Base-by-base conservation (phyloP, 192 early-diverging fungal genomes). In the Umbelopsis vinacea region DNA sequence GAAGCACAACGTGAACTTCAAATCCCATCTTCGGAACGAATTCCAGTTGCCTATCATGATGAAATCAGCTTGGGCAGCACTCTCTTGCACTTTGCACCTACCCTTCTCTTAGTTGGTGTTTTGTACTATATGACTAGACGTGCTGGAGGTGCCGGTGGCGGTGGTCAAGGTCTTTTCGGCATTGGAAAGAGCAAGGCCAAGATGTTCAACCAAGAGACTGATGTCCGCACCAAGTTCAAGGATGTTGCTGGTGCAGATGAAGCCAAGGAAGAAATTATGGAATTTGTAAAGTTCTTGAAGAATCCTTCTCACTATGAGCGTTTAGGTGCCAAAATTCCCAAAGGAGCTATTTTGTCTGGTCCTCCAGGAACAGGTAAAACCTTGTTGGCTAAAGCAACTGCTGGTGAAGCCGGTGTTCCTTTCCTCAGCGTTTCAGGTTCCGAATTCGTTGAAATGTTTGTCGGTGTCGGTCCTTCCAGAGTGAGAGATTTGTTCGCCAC, bases 391-490 rank as follows among this genome's bases (percentile, higher is more conserved):
- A 98, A 98, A 83, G 97, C 97, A 9, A 98, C 97, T 29, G 97
- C 97, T 10, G 97, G 97, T 52, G 97, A 98, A 84, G 97, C 97
- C 11, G 96, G 93, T 29, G 95, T 96, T 11, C 95, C 97, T 11
- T 98, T 98, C 83, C 77, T 98, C 38, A 92, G 90, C 69, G 97
- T 98, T 35, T 97, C 95, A 2, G 97, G 97, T n/a, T 97, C 96
- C 4, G 97, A 98, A 82, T 98, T 98, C 78, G 92, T 97, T 22
- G 97, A 98, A 83, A 98, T 98, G 97, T 98, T 98, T 93, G 97
- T 98, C 37, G 97, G 97, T 76, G 97, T 98, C 21, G 97, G 97
- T 24, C 92, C 85, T 37, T 86, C 85, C 22, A 89, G 97, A 38
- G 96, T 98, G 11, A 91, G 97, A 47, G 97, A 98, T 77, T 78